Percentiles rank a stretch among this genome's conserved stretches.
phyloP scores from a whole-genome alignment of 164 flowering plant species.

The Platanus orientalis region DNA sequence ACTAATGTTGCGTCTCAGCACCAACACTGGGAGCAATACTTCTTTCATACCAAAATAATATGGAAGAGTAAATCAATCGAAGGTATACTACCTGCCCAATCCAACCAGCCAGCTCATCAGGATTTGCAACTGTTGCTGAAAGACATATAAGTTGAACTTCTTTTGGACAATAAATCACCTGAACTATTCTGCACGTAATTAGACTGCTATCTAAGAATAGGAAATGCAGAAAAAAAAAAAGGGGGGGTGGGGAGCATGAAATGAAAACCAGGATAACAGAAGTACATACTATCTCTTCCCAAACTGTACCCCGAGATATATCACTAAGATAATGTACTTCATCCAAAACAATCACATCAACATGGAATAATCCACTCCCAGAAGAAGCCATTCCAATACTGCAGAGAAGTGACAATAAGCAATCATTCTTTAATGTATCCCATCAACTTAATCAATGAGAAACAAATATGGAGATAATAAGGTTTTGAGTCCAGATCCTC shows the following conservation, averaged over 20 bases:
- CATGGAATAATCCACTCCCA: conserved; percentile 67
- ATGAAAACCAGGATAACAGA: not conserved
- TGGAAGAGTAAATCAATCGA: too few relatives aligned
- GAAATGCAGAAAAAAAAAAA: not conserved
- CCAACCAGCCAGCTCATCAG: conserved; percentile 98
- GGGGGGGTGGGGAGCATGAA: not conserved
- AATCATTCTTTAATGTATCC: not conserved
- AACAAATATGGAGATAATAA: not conserved
- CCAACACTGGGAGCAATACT: too few relatives aligned
- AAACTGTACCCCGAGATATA: conserved; percentile 94
- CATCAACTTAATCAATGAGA: not conserved
- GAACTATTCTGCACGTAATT: conserved; percentile 11
- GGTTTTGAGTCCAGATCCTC: too few relatives aligned
- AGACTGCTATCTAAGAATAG: not conserved
- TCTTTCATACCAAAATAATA: too few relatives aligned
- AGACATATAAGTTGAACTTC: conserved; percentile 91
- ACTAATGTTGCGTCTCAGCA: too few relatives aligned
- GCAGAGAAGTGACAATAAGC: conserved; percentile 27
- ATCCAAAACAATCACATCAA: conserved; percentile 90
- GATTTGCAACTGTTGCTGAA: conserved; percentile 95
- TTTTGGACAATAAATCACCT: conserved; percentile 97
- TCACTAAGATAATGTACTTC: conserved; percentile 97
- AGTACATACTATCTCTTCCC: conserved; percentile 93
- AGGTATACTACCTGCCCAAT: conserved; percentile 63
- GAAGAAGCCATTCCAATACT: conserved; percentile 82